Conservation (phyloP, 225 moss, liverwort and hornwort species). For the Antitrichia curtipendula region DNA sequence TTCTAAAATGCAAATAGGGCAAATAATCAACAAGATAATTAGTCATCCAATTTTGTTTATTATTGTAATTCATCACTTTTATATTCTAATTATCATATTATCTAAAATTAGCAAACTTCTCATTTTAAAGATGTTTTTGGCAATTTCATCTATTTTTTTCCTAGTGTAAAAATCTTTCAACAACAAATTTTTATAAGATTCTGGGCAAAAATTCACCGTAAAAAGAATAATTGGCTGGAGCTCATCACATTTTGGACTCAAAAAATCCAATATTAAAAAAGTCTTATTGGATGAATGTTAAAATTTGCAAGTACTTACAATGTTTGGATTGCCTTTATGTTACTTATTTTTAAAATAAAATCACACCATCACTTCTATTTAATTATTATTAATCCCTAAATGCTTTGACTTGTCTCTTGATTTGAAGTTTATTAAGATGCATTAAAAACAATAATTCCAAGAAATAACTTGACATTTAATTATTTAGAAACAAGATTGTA, state of each 20-base stretch:
- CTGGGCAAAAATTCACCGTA: rapidly evolving
- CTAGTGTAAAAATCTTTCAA: background rate
- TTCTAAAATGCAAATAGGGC: background rate
- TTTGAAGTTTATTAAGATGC: background rate
- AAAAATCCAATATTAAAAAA: background rate
- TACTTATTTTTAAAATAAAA: background rate
- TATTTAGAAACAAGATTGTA: background rate
- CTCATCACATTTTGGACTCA: rapidly evolving
- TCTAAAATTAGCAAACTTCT: background rate
- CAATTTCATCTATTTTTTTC: background rate
- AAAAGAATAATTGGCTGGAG: background rate
- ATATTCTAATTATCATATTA: background rate
- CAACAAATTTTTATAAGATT: background rate
- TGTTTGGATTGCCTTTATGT: too few relatives aligned
- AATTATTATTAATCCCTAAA: background rate
- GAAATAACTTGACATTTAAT: background rate
- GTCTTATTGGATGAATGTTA: background rate
- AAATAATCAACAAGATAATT: too few relatives aligned
- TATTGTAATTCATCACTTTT: too few relatives aligned
- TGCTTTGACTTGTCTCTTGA: background rate
- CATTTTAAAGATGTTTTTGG: background rate
- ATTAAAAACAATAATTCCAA: background rate
- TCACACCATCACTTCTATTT: background rate
- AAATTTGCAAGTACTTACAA: background rate
- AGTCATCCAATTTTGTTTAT: background rate